Evolutionary conservation across 1,284 basidiomycete genomes (phyloP).

Genomic region (Microbotryum violaceum): DNA sequence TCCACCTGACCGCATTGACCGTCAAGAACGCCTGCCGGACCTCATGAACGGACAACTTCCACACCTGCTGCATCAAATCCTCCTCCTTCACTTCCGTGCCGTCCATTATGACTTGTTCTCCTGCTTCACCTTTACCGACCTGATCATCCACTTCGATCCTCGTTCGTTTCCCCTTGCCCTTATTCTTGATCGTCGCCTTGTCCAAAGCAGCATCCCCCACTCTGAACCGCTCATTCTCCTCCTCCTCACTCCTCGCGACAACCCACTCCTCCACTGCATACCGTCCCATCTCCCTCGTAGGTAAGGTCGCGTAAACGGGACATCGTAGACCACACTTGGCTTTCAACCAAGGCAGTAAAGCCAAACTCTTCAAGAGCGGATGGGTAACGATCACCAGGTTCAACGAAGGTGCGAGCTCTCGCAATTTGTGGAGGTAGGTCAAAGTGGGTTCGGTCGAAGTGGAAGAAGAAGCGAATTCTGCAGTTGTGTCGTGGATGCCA

Average conservation of each 20-base stretch:
- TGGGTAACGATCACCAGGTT: constrained; percentile 88
- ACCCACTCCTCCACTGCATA: constrained; percentile 52
- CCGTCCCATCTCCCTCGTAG: constrained; percentile 91
- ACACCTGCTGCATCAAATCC: constrained; percentile 11
- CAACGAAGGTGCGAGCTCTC: constrained; percentile 62
- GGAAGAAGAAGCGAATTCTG: background rate
- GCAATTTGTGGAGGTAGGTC: constrained; percentile 18
- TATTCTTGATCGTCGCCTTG: background rate
- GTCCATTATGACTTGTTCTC: background rate
- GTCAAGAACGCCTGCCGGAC: constrained; percentile 66
- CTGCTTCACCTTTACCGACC: background rate
- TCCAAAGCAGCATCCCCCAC: constrained; percentile 4
- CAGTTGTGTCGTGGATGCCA: constrained; percentile 46
- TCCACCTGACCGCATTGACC: constrained; percentile 85
- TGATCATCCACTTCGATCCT: constrained; percentile 58
- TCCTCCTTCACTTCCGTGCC: constrained; percentile 24
- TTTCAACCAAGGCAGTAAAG: constrained; percentile 48
- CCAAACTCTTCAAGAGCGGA: constrained; percentile 79
- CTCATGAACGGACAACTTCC: constrained; percentile 26
- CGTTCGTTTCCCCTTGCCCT: constrained; percentile 48
- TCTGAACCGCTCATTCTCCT: constrained; percentile 29
- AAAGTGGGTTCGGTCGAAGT: background rate
- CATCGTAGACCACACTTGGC: constrained; percentile 80
- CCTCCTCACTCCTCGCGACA: constrained; percentile 28
- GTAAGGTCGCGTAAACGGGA: constrained; percentile 90